These are phyloP conservation scores for Rhipidocladum racemiflorum DNA, from an alignment of 176 grass and related monocot genomes.

Conservation along the genomic window DNA sequence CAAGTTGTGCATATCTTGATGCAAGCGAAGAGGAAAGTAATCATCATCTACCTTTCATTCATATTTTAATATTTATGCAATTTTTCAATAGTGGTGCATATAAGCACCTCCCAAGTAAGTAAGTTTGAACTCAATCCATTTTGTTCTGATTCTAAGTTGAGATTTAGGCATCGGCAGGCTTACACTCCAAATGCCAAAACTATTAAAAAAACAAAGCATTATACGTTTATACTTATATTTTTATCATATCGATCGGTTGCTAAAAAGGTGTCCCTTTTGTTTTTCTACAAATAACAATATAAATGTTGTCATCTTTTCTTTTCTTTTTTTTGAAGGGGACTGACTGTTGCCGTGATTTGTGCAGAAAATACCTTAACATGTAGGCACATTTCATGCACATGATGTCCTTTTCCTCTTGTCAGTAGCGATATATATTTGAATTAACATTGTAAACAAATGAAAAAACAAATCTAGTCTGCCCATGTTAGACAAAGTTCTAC, in stretches of 20 bases:
- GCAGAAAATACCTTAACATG: not conserved
- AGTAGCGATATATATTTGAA: not conserved
- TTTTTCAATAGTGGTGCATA: no score
- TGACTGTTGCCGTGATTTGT: not conserved
- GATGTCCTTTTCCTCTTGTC: slow-evolving; percentile 26
- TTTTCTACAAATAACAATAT: not conserved
- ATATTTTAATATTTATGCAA: no score
- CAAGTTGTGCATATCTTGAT: no score
- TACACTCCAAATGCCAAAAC: not conserved
- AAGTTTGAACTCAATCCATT: not conserved
- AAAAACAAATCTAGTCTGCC: not conserved
- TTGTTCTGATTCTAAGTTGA: not conserved
- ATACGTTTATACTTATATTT: not conserved
- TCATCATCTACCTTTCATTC: no score
- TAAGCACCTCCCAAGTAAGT: no score
- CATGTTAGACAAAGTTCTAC: not conserved
- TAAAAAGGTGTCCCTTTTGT: not conserved
- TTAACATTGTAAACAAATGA: not conserved
- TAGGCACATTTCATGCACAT: slow-evolving; percentile 28
- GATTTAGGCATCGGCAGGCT: not conserved
- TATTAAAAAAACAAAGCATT: not conserved
- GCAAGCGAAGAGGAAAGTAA: no score
- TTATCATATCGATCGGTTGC: not conserved
- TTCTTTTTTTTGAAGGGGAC: not conserved
- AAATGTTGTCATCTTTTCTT: not conserved